Base-by-base conservation (phyloP, 192 early-diverging fungal species). In the Coemansia sp. region DNA sequence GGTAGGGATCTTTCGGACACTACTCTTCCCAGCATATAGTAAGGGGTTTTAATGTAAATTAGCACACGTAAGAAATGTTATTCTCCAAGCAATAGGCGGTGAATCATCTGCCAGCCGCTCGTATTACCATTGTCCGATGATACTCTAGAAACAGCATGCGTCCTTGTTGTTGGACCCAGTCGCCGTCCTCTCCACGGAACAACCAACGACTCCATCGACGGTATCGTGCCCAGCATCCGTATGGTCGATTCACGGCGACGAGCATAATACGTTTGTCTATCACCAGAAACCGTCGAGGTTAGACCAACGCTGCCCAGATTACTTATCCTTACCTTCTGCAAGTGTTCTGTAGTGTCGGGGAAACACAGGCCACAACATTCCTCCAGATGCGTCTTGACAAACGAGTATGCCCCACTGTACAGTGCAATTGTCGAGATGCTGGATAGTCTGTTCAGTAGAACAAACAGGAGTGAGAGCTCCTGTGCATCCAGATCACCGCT, bases 401-500 rank as follows among this genome's bases (percentile, higher is more conserved):
- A 72, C 7, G 55, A 55, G 27, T 69, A 73, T 14, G 70, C 75
- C 2, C 23, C 27, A 36, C 61, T 56, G 52, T 64, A 79, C 11
- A 77, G 53, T 28, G 65, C 62, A 6, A 65, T 57, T 0, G 44
- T n/a, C 2, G 50, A 47, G 27, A 63, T 14, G 0, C 4, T 19
- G 13, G 25, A 58, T 33, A 71, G 17, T 33, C 22, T 13, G 3
- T 20, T 31, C 11, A 68, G 6, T 3, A 61, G 38, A 17, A 20
- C 48, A 41, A 42, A 33, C 2, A 77, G 62, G 7, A 31, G 25
- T 1, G 37, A 45, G 3, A 71, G 59, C 10, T 72, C 75, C 28
- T 11, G 15, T 2, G 17, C 34, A 2, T n/a, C 57, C 30, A 67
- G 65, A 20, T 56, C 65, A 0, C n/a, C 17, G 37, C 57, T 36